A percentile compares a stretch with the other conserved stretches of the same genome.
Evolutionary conservation across 2,329 filamentous ascomycete species (phyloP).

Genomic region (Cercospora nicotianae): DNA sequence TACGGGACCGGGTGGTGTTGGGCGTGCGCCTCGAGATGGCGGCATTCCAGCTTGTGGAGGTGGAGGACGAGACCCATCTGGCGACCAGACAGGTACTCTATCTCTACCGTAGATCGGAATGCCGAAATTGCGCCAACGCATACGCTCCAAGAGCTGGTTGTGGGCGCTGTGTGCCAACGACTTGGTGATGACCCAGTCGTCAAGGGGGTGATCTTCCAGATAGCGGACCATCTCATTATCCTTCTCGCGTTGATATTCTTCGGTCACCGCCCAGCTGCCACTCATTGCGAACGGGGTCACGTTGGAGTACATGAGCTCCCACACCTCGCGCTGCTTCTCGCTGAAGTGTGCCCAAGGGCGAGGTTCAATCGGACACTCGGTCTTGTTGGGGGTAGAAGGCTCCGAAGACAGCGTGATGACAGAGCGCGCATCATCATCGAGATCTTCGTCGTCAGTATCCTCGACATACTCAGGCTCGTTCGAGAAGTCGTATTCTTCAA

Average conservation of each 20-base stretch:
- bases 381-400: conserved; percentile 13
- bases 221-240: conserved; percentile 36
- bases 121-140: conserved; percentile 29
- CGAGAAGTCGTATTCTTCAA: conserved; percentile 32
- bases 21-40: not conserved
- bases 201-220: conserved; percentile 32
- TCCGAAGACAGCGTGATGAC: conserved; percentile 31
- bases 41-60: not conserved
- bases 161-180: conserved; percentile 29
- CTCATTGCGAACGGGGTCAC: conserved; percentile 23
- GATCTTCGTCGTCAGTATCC: conserved; percentile 24
- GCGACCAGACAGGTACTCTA: conserved; percentile 12
- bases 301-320: conserved; percentile 33
- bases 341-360: conserved; percentile 32
- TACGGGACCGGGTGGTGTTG: not conserved
- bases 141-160: conserved; percentile 30
- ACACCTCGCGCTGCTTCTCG: conserved; percentile 20
- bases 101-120: conserved; percentile 31
- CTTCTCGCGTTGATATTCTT: conserved; percentile 33
- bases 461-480: conserved; percentile 23
- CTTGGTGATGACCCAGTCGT: conserved; percentile 33
- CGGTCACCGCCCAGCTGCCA: conserved; percentile 32
- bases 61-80: not conserved
- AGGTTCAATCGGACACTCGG: conserved; percentile 13
- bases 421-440: conserved; percentile 26